A percentile compares a stretch with the other conserved stretches of the same genome.
phyloP scores from a whole-genome alignment of 345 rosid genomes.

The Hevea brasiliensis region DNA sequence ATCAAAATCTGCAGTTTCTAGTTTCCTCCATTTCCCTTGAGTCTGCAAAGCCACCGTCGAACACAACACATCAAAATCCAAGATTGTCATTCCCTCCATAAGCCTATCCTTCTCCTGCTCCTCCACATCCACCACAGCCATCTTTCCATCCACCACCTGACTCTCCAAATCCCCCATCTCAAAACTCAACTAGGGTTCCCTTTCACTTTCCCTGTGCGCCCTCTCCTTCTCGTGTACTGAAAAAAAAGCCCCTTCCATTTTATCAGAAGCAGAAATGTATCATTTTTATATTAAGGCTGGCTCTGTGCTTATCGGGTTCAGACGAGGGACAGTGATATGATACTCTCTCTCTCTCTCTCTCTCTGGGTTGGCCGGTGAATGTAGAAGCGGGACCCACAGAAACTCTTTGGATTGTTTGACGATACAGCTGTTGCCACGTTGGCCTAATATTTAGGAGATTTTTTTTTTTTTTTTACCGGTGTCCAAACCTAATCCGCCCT shows the following conservation, averaged over 20 bases:
- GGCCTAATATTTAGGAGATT: not conserved
- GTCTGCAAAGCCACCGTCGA: slow-evolving; percentile 90
- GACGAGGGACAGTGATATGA: not conserved
- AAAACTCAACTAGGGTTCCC: not conserved
- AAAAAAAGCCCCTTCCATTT: not conserved
- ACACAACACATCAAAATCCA: slow-evolving; percentile 90
- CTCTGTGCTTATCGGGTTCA: not conserved
- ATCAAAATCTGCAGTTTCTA: slow-evolving; percentile 31
- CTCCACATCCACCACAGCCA: slow-evolving; percentile 20
- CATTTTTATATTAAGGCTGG: not conserved
- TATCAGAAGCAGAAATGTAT: not conserved
- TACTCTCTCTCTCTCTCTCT: not conserved
- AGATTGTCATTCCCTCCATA: slow-evolving; percentile 60
- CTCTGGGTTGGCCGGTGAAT: slow-evolving; percentile 12
- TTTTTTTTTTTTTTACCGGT: not conserved
- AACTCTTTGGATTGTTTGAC: not conserved
- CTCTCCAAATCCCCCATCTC: slow-evolving; percentile 26
- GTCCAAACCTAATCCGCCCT: not conserved
- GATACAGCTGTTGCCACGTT: slow-evolving; percentile 20
- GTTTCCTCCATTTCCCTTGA: slow-evolving; percentile 74
- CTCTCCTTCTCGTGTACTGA: too few species aligned
- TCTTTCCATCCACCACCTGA: not conserved
- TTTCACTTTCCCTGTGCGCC: too few species aligned
- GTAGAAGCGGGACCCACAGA: slow-evolving; percentile 1
- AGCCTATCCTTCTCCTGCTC: slow-evolving; percentile 45